Evolutionary conservation across 805 yeast genomes (phyloP).

Genomic region (Blastobotrys mokoenaii): DNA sequence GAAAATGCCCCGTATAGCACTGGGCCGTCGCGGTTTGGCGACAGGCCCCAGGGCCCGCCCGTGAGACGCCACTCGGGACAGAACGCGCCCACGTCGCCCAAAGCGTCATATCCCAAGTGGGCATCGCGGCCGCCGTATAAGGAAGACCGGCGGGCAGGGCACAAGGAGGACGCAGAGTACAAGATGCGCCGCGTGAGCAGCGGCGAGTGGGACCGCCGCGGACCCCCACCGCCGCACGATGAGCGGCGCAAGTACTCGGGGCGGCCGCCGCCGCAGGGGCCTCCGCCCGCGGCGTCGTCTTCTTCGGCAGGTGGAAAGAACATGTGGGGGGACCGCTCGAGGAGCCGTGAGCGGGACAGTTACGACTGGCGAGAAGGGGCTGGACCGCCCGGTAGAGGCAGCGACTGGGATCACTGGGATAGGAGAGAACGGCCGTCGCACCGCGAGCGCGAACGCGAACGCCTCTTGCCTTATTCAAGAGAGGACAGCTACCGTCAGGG

Average conservation of each 20-base stretch:
- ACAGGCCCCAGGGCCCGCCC: neutral
- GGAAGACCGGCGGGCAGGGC: no score
- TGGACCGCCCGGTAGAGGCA: neutral
- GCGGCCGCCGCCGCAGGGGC: neutral
- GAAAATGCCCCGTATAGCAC: no score
- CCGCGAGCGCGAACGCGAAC: constrained; percentile 12
- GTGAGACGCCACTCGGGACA: neutral
- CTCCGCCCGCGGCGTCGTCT: neutral
- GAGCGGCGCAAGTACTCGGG: constrained; percentile 2
- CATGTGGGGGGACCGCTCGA: neutral
- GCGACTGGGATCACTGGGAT: constrained; percentile 8
- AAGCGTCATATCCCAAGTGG: no score
- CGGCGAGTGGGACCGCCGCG: no score
- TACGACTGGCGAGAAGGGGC: neutral
- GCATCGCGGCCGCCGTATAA: no score
- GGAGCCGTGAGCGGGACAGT: neutral
- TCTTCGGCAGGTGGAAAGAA: neutral
- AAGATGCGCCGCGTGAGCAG: no score
- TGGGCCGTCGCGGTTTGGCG: no score
- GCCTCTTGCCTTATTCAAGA: constrained; percentile 2
- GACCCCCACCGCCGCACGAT: neutral
- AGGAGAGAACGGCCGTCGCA: constrained; percentile 4
- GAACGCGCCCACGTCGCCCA: no score
- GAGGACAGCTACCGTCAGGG: neutral
- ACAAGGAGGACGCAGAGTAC: no score